Evolutionary conservation across 2,329 filamentous ascomycete genomes (phyloP).

Genomic region (Acrodontium crateriforme): DNA sequence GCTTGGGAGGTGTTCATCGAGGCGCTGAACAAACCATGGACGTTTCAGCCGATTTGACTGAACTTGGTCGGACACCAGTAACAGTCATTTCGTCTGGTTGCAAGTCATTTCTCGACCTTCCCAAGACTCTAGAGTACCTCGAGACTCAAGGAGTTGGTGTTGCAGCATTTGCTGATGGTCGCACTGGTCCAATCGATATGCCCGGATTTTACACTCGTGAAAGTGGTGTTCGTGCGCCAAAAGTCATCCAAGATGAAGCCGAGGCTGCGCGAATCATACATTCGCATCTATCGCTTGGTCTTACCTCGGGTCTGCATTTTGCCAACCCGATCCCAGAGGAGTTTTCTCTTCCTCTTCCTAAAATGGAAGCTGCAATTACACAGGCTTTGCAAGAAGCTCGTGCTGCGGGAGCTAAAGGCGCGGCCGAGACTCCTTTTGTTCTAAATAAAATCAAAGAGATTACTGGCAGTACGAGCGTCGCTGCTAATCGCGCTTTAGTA

Average conservation of each 20-base stretch:
- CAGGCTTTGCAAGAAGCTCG: constrained; percentile 27
- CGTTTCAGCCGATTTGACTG: constrained; percentile 86
- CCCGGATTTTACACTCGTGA: constrained; percentile 88
- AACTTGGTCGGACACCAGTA: constrained; percentile 78
- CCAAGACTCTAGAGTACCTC: constrained; percentile 70
- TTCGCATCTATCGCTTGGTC: constrained; percentile 56
- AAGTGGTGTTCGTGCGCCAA: constrained; percentile 68
- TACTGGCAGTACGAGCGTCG: constrained; percentile 55
- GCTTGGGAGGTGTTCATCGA: constrained; percentile 85
- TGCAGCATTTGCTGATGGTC: constrained; percentile 77
- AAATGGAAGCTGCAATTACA: neutral
- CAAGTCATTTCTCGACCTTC: constrained; percentile 92
- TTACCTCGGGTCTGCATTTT: constrained; percentile 71
- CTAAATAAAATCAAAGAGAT: constrained; percentile 66
- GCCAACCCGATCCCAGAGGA: constrained; percentile 29
- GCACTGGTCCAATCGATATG: constrained; percentile 60
- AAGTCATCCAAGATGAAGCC: constrained; percentile 56
- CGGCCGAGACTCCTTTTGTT: constrained; percentile 73
- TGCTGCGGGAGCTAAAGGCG: constrained; percentile 54
- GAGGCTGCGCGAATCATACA: constrained; percentile 84
- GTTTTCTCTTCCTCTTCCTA: neutral
- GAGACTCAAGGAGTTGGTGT: constrained; percentile 67
- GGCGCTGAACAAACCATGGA: constrained; percentile 80
- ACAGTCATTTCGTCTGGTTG: constrained; percentile 82
- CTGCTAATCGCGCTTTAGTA: constrained; percentile 59